Evolutionary conservation across 129 eudicot genomes (phyloP).

Genomic region (Artemisia argyi): DNA sequence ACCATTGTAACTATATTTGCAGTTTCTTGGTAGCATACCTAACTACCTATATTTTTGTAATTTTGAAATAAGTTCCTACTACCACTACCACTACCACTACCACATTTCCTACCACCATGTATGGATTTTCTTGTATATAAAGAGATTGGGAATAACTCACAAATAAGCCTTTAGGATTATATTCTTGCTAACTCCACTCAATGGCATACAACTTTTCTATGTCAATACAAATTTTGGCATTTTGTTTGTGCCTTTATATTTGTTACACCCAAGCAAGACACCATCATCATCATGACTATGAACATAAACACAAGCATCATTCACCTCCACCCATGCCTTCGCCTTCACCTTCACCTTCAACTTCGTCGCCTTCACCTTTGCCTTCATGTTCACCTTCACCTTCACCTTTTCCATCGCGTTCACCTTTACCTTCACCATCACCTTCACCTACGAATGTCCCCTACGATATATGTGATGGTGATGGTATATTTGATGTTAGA

Average conservation of each 20-base stretch:
- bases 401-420: neutral
- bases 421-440: neutral
- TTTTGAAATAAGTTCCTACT: no score
- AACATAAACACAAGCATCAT: conserved; percentile 26
- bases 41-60: no score
- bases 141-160: neutral
- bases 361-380: neutral
- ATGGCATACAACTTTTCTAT: conserved; percentile 22
- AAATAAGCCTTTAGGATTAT: neutral
- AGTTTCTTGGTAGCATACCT: no score
- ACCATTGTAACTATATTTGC: no score
- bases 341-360: neutral
- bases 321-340: neutral
- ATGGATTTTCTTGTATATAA: no score
- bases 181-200: conserved; percentile 2
- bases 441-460: conserved; percentile 26
- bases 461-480: neutral
- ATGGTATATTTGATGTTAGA: conserved; percentile 44
- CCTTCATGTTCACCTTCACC: neutral
- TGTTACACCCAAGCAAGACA: conserved; percentile 41
- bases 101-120: no score
- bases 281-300: conserved; percentile 38
- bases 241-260: conserved; percentile 17
- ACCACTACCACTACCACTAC: no score
- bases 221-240: conserved; percentile 8